A percentile compares a stretch with the other conserved stretches of the same genome.
Evolutionary conservation across 352 stramenopile species (phyloP).

Genomic region (Phytophthora constricta): DNA sequence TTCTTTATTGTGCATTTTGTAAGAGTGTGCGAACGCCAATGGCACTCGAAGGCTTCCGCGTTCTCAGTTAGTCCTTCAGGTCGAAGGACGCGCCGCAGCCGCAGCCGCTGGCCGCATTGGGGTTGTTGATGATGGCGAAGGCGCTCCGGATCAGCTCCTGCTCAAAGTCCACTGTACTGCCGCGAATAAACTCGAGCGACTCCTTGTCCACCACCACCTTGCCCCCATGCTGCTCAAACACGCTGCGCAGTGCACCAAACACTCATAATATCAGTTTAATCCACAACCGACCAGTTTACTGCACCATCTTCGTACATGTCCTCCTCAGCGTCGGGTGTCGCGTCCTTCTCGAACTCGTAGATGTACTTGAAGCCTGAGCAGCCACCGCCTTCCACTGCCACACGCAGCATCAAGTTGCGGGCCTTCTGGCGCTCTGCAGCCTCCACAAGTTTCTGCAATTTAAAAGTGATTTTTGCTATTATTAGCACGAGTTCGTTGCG

Average conservation of each 20-base stretch:
- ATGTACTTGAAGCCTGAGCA: conserved; percentile 95
- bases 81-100: conserved; percentile 98
- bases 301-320: conserved; percentile 22
- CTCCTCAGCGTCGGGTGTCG: conserved; percentile 55
- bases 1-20: conserved; percentile 20
- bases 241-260: conserved; percentile 19
- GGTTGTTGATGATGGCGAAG: conserved; percentile 98
- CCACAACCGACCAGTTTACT: background rate
- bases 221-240: conserved; percentile 90
- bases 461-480: conserved; percentile 1
- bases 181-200: conserved; percentile 94
- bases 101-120: conserved; percentile 96
- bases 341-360: conserved; percentile 86
- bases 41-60: background rate
- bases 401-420: conserved; percentile 76
- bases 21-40: background rate
- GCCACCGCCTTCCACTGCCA: conserved; percentile 92
- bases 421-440: conserved; percentile 61
- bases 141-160: conserved; percentile 97
- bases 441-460: conserved; percentile 69
- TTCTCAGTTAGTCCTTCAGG: conserved; percentile 87
- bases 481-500: too few species aligned
- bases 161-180: conserved; percentile 96
- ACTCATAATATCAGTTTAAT: background rate
- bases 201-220: conserved; percentile 92